Base-by-base conservation (phyloP, 805 yeast genomes). In the Candida glaebosa region DNA sequence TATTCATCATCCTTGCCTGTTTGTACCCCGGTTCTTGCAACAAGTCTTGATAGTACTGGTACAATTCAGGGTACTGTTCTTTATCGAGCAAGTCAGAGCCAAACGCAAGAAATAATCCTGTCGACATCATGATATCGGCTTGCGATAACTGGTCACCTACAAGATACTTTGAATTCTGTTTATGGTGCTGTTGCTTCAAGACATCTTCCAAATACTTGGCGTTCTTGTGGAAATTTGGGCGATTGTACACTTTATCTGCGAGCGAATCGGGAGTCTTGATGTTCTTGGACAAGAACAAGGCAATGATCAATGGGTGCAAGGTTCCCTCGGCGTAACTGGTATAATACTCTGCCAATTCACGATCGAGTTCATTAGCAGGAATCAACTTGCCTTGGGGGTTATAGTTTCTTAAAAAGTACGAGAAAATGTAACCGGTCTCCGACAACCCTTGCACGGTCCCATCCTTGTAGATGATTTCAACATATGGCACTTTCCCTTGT, bases 271-370 rank as follows among this genome's bases (percentile, higher is more conserved):
- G 24, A 8, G 26, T 12, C n/a, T 34, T 34, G 26, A 19, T 18
- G 12, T n/a, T 18, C 20, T 34, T 34, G 4, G 16, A 12, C 10
- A 18, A 48, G 5, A 59, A 54, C 50, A 67, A 53, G 3, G 66
- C 47, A 30, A 66, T 60, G 39, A 76, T 53, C 7, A 67, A 60
- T 3, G 78, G 78, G 53, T 75, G 80, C n/a, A 83, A 54, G 16
- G 84, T 71, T 0, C 80, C 84, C 56, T 84, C 90, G 14, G 74
- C 55, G 49, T 74, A 78, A 51, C 76, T 76, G 31, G 77, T 56
- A 45, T 61, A 79, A 54, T 73, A 81, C 43, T 73, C 74, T 30
- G 77, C 71, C 31, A 58, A 44, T 12, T 70, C 69, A 34, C 59
- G 59, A 18, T 73, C 78, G 4, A 67, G 66, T 8, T 57, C 70